Evolutionary conservation across 2,329 filamentous ascomycete species (phyloP), one percentile per base, ranked within the genome.

Genomic region (Paecilomyces sp.): DNA sequence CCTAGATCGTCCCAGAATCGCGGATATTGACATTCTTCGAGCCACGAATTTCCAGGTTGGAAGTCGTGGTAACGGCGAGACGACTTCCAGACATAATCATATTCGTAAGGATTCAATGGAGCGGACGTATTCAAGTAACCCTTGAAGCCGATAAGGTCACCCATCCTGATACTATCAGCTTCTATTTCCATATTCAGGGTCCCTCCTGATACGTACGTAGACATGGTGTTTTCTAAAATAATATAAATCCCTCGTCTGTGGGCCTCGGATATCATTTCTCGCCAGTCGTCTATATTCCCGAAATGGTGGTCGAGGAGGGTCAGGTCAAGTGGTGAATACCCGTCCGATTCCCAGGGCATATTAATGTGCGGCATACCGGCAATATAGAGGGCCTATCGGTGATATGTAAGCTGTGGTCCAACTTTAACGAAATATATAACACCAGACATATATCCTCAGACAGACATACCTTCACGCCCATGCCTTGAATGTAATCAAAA

Each of bases 361-460:
- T 86, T 87, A 64, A 86, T 79, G 67, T 85, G 81, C 13, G 82
- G 78, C 53, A 80, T 83, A 7, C 84, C 84, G 25, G 82, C 83
- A 55, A 86, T 77, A 65, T 85, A 85, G 30, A 85, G 67, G 3
- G 76, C 82, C 75, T 83, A 63, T 4, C 59, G 61, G 22, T 22
- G 22, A 22, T 63, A 31, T 61, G 33, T 54, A 12, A 30, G 24
- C 25, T 28, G 25, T 6, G 6, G 25, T 28, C 25, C 25, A 28
- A 3, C 25, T 28, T 6, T 28, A 28, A 4, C 25, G 25, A 28
- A 28, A 28, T 28, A 6, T 28, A 2, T 28, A 28, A 6, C 25
- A 6, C 3, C 1, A 9, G 18, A 18, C 15, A 47, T 22, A 18
- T 18, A 47, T 47, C 41, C 6, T 18, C n/a, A 24, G 22, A 6